Evolutionary conservation across 768 basidiomycete genomes (phyloP), one percentile per base, ranked within the genome.

Genomic region (Wakefieldia striispora): DNA sequence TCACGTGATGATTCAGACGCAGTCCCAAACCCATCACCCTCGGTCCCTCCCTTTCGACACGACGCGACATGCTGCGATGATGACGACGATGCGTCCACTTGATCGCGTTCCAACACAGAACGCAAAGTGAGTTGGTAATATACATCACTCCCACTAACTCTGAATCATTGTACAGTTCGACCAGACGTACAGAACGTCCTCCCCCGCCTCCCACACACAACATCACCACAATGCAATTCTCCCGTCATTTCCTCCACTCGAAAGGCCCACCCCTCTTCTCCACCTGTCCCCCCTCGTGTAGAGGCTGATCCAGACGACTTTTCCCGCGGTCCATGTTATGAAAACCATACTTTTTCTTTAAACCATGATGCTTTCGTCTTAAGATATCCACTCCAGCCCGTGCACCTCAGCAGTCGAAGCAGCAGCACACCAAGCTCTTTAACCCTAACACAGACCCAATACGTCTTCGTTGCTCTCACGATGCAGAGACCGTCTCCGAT

Each of bases 261-360:
- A 6, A 73, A 69, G 41, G 62, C 65, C 41, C 70, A 72, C 39
- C 44, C 59, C 27, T 29, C 27, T 9, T 29, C 27, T 6, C 27
- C 27, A 29, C 27, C 24, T 62, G 62, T 72, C n/a, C n/a, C n/a
- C 20, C 70, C 72, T 44, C 70, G 68, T 43, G 50, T 64, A 31
- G 83, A 86, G 43, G 75, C 84, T 7, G 85, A 88, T 65, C 75
- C 79, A 39, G 85, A 83, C 55, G 86, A 88, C 45, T 90, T 90
- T 62, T 83, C 81, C 38, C 82, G 88, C 20, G n/a, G n/a, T n/a
- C n/a, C n/a, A n/a, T n/a, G n/a, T n/a, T n/a, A n/a, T n/a, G n/a
- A n/a, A n/a, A n/a, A n/a, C n/a, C n/a, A n/a, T n/a, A n/a, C n/a
- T n/a, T n/a, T n/a, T n/a, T n/a, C n/a, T n/a, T n/a, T n/a, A n/a